Base-by-base conservation (phyloP, 2,329 filamentous ascomycete species). In the Dactylella cylindrospora region DNA sequence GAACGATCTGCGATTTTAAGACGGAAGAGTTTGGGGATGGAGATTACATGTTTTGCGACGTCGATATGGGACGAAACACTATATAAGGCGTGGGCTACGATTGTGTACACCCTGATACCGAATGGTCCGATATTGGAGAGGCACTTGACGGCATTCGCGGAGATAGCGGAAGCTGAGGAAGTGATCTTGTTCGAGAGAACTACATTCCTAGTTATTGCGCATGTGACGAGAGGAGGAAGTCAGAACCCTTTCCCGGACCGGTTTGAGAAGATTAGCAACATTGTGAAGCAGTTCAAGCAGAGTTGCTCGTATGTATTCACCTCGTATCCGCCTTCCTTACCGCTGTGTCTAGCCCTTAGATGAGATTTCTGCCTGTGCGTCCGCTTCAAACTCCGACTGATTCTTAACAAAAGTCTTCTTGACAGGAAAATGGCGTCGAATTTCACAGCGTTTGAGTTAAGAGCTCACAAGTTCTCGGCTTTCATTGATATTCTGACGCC, bases 261-360 rank as follows among this genome's bases (percentile, higher is more conserved):
- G 2, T 90, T 95, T 69, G 93, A 98, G 77, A 86, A 87, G 68
- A 87, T 98, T 71, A 93, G 86, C 65, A 97, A 95, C 73, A 96
- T 98, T 70, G 86, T 98, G 75, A 98, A 98, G 76, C 90, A 91
- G 59, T 96, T 97, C 77, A 98, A 97, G 77, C 91, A 97, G 76
- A 82, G 75, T 43, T 78, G 80, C 72, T 76, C 77, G 70, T 76
- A 72, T 49, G 73, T 71, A n/a, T 39, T n/a, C 26, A 29, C 40
- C 12, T 38, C 10, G n/a, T n/a, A n/a, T n/a, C 23, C 33, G 20
- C 13, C 6, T 29, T 5, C 3, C 7, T 43, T 15, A 6, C 10
- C 12, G 15, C 26, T 31, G 12, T 35, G 25, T 28, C 20, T 32
- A 10, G n/a, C 25, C 22, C n/a, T 20, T 50, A 35, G 17, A 10